Base-by-base conservation (phyloP, 2,329 filamentous ascomycete species). In the Mycosphaerella sp. region DNA sequence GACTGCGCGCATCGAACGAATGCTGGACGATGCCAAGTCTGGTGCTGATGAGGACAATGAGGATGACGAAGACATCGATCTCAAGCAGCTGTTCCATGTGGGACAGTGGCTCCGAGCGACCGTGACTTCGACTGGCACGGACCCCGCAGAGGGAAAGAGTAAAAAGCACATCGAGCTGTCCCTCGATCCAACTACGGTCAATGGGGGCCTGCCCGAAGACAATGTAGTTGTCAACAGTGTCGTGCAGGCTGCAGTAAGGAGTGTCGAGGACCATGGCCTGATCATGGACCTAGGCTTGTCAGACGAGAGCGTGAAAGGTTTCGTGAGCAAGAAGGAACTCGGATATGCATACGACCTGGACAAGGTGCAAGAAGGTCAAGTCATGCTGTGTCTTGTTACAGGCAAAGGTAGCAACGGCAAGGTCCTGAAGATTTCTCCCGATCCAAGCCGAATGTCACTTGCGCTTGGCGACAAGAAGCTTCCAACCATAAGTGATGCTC, bases 191-290 rank as follows among this genome's bases (percentile, higher is more conserved):
- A 79, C 80, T 55, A 80, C 88, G 58, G 79, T 89, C 51, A 98
- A 98, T 69, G 79, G 80, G 2, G 85, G 87, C 1, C 75, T 98
- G 21, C 76, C 80, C 3, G 80, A 82, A 61, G 82, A 86, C 40
- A 89, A 89, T 64, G 72, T 96, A 8, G 83, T 93, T 8, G 73
- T 80, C 40, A 86, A 95, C 66, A 79, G 78, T 60, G 90, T 87
- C 44, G 76, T 97, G 17, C 95, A 97, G 79, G 92, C 90, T 1
- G 86, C 90, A 0, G 85, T 98, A 26, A 73, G 80, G 48, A 98
- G 92, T 70, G 86, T 95, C n/a, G 92, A 98, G 71, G 95, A 98
- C 64, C 91, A 95, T 66, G 93, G 93, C 58, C 80, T 93, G 54
- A 82, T 97, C 53, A 95, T 98, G 89, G 89, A 96, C 63, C 73